Evolutionary conservation across 2,329 filamentous ascomycete species (phyloP).

Genomic region (Hypoxylon sp.): DNA sequence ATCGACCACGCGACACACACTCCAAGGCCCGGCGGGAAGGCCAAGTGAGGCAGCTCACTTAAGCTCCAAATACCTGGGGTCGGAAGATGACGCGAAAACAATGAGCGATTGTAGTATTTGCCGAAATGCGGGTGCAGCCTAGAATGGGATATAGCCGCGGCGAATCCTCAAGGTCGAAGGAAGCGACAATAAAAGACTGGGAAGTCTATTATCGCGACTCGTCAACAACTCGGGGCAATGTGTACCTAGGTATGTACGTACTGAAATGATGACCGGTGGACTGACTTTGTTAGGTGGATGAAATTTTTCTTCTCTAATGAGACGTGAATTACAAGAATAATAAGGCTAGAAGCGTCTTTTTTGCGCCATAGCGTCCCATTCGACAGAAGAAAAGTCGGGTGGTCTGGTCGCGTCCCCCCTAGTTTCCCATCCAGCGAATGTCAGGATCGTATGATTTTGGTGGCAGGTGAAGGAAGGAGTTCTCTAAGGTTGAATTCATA

Average conservation of each 20-base stretch:
- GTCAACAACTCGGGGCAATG: conserved; percentile 6
- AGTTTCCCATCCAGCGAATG: conserved; percentile 29
- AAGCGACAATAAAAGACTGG: conserved; percentile 1
- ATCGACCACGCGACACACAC: conserved; percentile 14
- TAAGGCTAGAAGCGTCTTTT: conserved; percentile 32
- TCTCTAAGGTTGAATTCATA: conserved; percentile 21
- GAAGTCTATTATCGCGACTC: background rate
- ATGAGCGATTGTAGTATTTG: conserved; percentile 33
- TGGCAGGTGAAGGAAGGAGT: conserved; percentile 33
- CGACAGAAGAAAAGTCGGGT: conserved; percentile 34
- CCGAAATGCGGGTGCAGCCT: conserved; percentile 28
- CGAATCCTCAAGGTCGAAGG: conserved; percentile 20
- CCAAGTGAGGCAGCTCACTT: conserved; percentile 46
- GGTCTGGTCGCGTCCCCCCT: conserved; percentile 21
- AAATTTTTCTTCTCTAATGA: conserved; percentile 22
- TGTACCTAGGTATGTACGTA: conserved; percentile 8
- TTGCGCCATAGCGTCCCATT: conserved; percentile 38
- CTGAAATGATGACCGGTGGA: conserved; percentile 13
- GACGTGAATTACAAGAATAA: conserved; percentile 12
- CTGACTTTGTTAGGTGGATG: conserved; percentile 7
- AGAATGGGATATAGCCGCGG: conserved; percentile 35
- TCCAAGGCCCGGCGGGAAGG: conserved; percentile 21
- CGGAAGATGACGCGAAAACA: conserved; percentile 36
- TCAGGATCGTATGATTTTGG: conserved; percentile 47
- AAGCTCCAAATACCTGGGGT: conserved; percentile 31